Evolutionary conservation across 1,284 basidiomycete species (phyloP).

Genomic region (Pterulicium gracile): DNA sequence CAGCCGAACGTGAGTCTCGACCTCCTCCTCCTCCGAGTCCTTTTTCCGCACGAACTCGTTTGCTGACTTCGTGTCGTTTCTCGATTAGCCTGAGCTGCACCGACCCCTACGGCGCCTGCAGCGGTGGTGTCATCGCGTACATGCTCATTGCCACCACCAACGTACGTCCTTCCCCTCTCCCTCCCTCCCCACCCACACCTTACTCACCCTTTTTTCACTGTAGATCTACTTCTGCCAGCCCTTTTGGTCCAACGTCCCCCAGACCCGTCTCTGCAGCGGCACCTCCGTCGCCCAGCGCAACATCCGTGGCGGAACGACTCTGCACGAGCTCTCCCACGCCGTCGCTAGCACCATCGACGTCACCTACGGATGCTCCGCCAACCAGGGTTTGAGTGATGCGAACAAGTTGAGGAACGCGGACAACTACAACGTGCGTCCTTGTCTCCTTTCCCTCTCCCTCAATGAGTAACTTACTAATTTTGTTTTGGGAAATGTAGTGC

Average conservation of each 20-base stretch:
- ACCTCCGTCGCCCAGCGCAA: conserved; percentile 12
- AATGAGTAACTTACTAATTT: neutral
- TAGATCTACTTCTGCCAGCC: conserved; percentile 15
- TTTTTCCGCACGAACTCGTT: too few species aligned
- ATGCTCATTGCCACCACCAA: conserved; percentile 26
- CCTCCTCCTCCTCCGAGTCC: neutral
- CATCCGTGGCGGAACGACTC: conserved; percentile 14
- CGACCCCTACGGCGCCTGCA: conserved; percentile 22
- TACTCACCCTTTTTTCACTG: neutral
- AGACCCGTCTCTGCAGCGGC: conserved; percentile 10
- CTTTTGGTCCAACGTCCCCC: conserved; percentile 13
- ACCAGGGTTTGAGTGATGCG: conserved; percentile 11
- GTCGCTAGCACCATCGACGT: conserved; percentile 10
- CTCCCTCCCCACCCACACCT: neutral
- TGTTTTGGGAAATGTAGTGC: conserved; percentile 18
- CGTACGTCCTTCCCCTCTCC: conserved; percentile 15
- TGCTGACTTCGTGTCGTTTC: too few species aligned
- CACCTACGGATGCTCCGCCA: conserved; percentile 11
- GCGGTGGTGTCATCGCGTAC: conserved; percentile 26
- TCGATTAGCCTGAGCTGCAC: conserved; percentile 21
- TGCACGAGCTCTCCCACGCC: conserved; percentile 15
- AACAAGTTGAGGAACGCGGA: conserved; percentile 11
- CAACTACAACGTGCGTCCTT: conserved; percentile 15
- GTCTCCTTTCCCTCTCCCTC: neutral
- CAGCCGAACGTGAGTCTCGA: conserved; percentile 19